Base-by-base conservation (phyloP, 2,329 filamentous ascomycete species). In the Phyllosticta capitalensis region DNA sequence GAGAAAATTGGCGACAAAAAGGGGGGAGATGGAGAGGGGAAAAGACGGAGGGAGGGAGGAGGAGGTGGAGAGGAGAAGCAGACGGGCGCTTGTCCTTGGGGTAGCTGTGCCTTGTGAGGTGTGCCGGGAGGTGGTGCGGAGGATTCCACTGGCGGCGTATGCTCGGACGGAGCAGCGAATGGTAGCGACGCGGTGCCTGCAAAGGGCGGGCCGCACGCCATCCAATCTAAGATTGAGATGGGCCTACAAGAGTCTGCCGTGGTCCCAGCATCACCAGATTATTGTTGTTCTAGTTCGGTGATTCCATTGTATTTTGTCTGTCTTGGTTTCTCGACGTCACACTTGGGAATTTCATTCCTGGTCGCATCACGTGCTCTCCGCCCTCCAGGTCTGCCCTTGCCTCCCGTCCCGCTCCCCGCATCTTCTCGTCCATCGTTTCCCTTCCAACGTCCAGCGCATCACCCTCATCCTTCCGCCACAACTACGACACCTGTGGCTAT, bases 261-360 rank as follows among this genome's bases (percentile, higher is more conserved):
- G 50, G 56, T 45, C 52, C 52, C 52, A 59, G 56, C 56, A 54
- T 59, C 56, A 59, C 52, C 51, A 59, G 56, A 45, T 45, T 26
- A 26, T 26, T 26, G 7, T 26, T 26, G 24, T 26, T n/a, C n/a
- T n/a, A n/a, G n/a, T n/a, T n/a, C n/a, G n/a, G n/a, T n/a, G n/a
- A n/a, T n/a, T n/a, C n/a, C n/a, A n/a, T n/a, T n/a, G n/a, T n/a
- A n/a, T n/a, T n/a, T n/a, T n/a, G n/a, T n/a, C n/a, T n/a, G n/a
- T n/a, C n/a, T n/a, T n/a, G n/a, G n/a, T n/a, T n/a, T n/a, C n/a
- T n/a, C n/a, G n/a, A n/a, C n/a, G n/a, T n/a, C n/a, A n/a, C n/a
- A n/a, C n/a, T n/a, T n/a, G n/a, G n/a, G n/a, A n/a, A n/a, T n/a
- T 26, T 26, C 24, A 26, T 26, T 26, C 24, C 24, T 45, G 17